Evolutionary conservation across 1,284 basidiomycete species (phyloP).

Genomic region (Cutaneotrichosporon sp.): DNA sequence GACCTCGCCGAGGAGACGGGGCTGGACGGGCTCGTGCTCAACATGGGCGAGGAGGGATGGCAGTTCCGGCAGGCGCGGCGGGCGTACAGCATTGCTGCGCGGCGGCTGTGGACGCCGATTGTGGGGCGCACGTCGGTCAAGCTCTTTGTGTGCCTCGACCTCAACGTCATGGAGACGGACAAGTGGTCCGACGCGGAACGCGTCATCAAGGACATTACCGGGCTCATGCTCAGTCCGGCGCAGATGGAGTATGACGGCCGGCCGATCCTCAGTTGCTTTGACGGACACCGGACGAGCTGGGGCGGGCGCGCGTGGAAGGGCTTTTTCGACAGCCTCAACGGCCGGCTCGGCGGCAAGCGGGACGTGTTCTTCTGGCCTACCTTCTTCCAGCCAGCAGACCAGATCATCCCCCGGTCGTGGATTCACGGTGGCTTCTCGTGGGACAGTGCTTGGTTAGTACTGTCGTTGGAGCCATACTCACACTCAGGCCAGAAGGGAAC

Average conservation of each 20-base stretch:
- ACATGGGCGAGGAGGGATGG: constrained; percentile 47
- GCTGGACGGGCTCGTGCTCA: constrained; percentile 47
- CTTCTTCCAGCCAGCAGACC: constrained; percentile 43
- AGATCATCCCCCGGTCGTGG: constrained; percentile 26
- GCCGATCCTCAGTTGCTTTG: constrained; percentile 40
- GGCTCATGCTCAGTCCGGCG: constrained; percentile 12
- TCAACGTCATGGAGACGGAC: constrained; percentile 39
- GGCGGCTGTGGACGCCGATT: not conserved
- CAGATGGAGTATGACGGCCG: constrained; percentile 19
- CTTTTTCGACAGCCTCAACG: constrained; percentile 27
- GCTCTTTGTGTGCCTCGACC: constrained; percentile 45
- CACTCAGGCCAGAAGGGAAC: constrained; percentile 34
- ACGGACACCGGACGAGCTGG: constrained; percentile 32
- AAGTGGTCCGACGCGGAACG: constrained; percentile 18
- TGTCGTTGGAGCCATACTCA: not conserved
- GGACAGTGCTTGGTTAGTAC: constrained; percentile 46
- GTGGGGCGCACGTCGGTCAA: constrained; percentile 12
- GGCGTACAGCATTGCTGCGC: constrained; percentile 28
- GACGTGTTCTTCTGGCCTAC: constrained; percentile 45
- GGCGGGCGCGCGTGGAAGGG: constrained; percentile 38
- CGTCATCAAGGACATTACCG: constrained; percentile 22
- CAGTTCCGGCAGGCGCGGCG: constrained; percentile 39
- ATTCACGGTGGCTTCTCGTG: constrained; percentile 44
- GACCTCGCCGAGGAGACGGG: constrained; percentile 36
- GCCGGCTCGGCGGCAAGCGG: constrained; percentile 21